Conservation (phyloP, 2,329 filamentous ascomycete species). For the Cercospora sesami region DNA sequence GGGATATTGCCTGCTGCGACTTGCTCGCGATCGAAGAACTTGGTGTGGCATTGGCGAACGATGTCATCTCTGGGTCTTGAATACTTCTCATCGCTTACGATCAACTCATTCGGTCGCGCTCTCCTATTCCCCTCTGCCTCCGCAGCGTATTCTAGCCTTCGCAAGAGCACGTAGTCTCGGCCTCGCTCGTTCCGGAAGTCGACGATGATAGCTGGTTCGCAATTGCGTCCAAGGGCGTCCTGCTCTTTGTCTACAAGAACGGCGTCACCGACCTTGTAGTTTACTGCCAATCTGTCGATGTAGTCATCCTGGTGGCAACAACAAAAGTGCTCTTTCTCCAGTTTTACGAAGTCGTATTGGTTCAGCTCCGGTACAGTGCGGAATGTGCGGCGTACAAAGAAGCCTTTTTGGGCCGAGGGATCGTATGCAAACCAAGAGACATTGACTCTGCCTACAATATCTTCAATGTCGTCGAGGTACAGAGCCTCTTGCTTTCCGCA, state of each 20-base stretch:
- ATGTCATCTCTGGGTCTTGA: slow-evolving; percentile 44
- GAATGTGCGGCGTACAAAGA: slow-evolving; percentile 73
- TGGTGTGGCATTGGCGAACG: slow-evolving; percentile 59
- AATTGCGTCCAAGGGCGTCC: slow-evolving; percentile 32
- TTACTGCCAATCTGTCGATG: slow-evolving; percentile 12
- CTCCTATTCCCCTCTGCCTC: not conserved
- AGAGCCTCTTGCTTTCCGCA: slow-evolving; percentile 57
- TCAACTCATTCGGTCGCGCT: slow-evolving; percentile 58
- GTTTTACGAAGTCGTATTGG: slow-evolving; percentile 59
- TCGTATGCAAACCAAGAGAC: slow-evolving; percentile 59
- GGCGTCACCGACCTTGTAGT: slow-evolving; percentile 59
- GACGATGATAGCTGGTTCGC: slow-evolving; percentile 63
- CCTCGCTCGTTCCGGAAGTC: slow-evolving; percentile 41
- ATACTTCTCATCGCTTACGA: slow-evolving; percentile 54
- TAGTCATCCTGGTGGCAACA: slow-evolving; percentile 35
- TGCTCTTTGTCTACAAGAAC: slow-evolving; percentile 51
- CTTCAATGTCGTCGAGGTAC: slow-evolving; percentile 56
- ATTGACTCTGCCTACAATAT: slow-evolving; percentile 59
- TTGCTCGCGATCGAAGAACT: slow-evolving; percentile 48
- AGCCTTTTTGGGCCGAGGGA: slow-evolving; percentile 50
- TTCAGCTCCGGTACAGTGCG: slow-evolving; percentile 50
- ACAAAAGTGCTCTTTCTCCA: slow-evolving; percentile 56
- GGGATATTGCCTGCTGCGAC: slow-evolving; percentile 49
- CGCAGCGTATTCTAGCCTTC: slow-evolving; percentile 16
- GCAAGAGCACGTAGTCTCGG: slow-evolving; percentile 23